A percentile compares a stretch with the other conserved stretches of the same genome.
These are phyloP conservation scores for Chytridium lagenaria DNA, from an alignment of 371 early-diverging fungal genomes.

Conservation along the genomic window DNA sequence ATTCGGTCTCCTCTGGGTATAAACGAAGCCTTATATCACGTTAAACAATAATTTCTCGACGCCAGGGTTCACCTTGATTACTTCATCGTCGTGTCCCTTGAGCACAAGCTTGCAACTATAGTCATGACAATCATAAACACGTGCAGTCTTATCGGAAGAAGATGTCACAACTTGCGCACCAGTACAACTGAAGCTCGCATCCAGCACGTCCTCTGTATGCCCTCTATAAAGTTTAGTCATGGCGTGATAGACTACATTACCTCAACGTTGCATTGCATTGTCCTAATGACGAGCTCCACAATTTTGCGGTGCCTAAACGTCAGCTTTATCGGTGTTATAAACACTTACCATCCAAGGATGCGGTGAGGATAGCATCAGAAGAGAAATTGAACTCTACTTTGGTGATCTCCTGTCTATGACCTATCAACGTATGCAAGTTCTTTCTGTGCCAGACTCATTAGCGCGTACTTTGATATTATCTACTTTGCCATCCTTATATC, in stretches of 20 bases:
- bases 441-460: constrained; percentile 1
- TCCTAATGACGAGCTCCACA: constrained; percentile 46
- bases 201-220: constrained; percentile 54
- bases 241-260: neutral
- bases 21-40: constrained; percentile 47
- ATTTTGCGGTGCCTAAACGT: constrained; percentile 36
- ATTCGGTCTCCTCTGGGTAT: constrained; percentile 44
- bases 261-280: constrained; percentile 44
- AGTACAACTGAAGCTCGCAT: constrained; percentile 34
- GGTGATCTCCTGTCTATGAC: constrained; percentile 52
- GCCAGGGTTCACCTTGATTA: constrained; percentile 55
- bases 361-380: constrained; percentile 37
- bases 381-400: constrained; percentile 38
- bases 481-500: constrained; percentile 38
- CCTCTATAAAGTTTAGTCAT: constrained; percentile 13
- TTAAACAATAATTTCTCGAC: no score
- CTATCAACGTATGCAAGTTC: constrained; percentile 50
- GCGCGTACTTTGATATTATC: neutral
- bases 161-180: constrained; percentile 42
- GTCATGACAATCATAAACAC: constrained; percentile 33
- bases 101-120: constrained; percentile 31
- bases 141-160: constrained; percentile 46
- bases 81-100: constrained; percentile 45
- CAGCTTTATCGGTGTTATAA: neutral
- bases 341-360: constrained; percentile 43